These are phyloP conservation scores for Ogataea ramenticola DNA, from an alignment of 805 yeast genomes.

Conservation along the genomic window DNA sequence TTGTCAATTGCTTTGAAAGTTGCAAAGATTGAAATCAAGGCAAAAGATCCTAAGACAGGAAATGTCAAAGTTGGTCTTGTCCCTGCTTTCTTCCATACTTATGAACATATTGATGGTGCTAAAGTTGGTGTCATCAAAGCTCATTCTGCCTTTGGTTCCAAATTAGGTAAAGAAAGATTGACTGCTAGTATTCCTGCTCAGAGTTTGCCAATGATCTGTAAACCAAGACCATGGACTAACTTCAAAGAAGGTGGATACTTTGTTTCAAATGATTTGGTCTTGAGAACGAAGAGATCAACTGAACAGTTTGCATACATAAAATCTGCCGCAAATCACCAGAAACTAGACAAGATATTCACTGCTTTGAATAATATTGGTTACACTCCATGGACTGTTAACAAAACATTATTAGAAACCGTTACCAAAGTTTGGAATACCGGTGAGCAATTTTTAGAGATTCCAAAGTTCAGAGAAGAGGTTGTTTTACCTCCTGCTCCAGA, in stretches of 20 bases:
- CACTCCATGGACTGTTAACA: constrained; percentile 91
- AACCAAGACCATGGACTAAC: constrained; percentile 83
- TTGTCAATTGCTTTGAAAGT: constrained; percentile 70
- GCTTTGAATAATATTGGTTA: constrained; percentile 83
- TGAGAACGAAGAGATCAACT: constrained; percentile 77
- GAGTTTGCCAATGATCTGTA: constrained; percentile 82
- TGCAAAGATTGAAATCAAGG: constrained; percentile 75
- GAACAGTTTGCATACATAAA: constrained; percentile 85
- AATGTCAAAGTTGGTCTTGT: constrained; percentile 60
- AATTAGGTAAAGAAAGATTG: constrained; percentile 58
- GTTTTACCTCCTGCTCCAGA: constrained; percentile 51
- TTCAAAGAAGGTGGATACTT: constrained; percentile 83
- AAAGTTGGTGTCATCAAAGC: constrained; percentile 75
- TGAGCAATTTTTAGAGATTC: constrained; percentile 62
- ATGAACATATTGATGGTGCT: constrained; percentile 72
- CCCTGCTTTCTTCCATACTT: constrained; percentile 88
- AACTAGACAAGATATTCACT: constrained; percentile 57
- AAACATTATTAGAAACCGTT: constrained; percentile 57
- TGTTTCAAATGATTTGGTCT: constrained; percentile 52
- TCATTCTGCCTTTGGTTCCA: constrained; percentile 61
- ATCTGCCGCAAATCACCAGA: constrained; percentile 70
- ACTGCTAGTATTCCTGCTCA: constrained; percentile 71
- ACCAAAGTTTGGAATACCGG: constrained; percentile 86
- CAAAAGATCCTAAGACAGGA: constrained; percentile 74
- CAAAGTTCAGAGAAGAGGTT: constrained; percentile 40